A percentile compares a stretch with the other conserved stretches of the same genome.
Conservation (phyloP, 169 alveolate species). For the Plasmodium inui region DNA sequence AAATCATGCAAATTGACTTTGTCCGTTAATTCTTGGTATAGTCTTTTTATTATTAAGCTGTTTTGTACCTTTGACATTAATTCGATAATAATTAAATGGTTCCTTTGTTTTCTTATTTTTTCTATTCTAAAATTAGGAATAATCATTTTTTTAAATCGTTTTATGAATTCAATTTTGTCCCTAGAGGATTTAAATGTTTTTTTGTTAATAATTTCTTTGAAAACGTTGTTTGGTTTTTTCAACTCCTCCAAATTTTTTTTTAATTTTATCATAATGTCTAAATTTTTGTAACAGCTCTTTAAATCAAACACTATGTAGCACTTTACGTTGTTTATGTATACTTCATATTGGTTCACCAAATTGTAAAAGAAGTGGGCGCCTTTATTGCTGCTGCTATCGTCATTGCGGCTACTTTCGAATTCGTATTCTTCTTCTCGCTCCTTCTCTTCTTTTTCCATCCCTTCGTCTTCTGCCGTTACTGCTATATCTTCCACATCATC, state of each 20-base stretch:
- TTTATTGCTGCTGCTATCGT: background rate
- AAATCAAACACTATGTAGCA: constrained; percentile 46
- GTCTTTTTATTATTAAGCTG: constrained; percentile 54
- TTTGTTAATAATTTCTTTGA: constrained; percentile 55
- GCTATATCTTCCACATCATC: background rate
- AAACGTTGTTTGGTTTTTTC: constrained; percentile 41
- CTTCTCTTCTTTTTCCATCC: background rate
- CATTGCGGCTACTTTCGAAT: constrained; percentile 22
- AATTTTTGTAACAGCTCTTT: constrained; percentile 50
- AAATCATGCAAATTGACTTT: constrained; percentile 48
- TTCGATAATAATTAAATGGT: constrained; percentile 57
- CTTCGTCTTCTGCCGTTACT: background rate
- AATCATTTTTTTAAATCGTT: constrained; percentile 58
- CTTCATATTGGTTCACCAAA: constrained; percentile 30
- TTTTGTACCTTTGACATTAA: constrained; percentile 67
- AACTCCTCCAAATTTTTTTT: constrained; percentile 58
- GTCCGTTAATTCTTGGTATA: constrained; percentile 43
- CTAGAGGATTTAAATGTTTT: constrained; percentile 56
- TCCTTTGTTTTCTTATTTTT: constrained; percentile 60
- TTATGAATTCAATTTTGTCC: constrained; percentile 55
- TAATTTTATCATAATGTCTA: constrained; percentile 45
- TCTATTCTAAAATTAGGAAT: constrained; percentile 64
- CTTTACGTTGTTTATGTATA: constrained; percentile 51
- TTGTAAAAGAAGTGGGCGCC: constrained; percentile 26
- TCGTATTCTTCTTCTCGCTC: constrained; percentile 1